Conservation (phyloP, 1,284 basidiomycete genomes). For the Rhodotorula mucilaginosa region DNA sequence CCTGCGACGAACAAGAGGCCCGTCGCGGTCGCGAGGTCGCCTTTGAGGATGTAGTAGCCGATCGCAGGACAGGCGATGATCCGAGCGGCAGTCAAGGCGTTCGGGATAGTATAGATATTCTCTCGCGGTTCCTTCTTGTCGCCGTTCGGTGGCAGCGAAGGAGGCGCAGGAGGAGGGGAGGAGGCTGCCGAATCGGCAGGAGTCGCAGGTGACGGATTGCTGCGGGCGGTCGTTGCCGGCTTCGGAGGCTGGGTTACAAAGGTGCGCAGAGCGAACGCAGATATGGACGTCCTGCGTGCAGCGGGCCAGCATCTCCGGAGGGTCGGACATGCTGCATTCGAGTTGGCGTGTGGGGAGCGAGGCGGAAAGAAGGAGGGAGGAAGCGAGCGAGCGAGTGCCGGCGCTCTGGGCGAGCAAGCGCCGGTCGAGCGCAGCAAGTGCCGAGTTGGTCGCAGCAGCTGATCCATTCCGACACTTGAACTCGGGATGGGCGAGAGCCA, state of each 20-base stretch:
- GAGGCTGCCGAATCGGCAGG: not conserved
- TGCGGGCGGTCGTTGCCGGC: not conserved
- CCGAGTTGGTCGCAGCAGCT: conserved; percentile 2
- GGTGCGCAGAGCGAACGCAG: not conserved
- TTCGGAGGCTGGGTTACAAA: not conserved
- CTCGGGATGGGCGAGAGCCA: too few relatives aligned
- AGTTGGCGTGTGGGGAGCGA: not conserved
- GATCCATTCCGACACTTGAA: not conserved
- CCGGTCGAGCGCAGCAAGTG: not conserved
- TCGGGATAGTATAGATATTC: conserved; percentile 94
- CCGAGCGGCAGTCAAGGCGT: conserved; percentile 80
- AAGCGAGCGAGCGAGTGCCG: not conserved
- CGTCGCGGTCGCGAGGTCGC: conserved; percentile 75
- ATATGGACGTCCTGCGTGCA: not conserved
- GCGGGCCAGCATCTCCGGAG: not conserved
- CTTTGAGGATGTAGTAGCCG: conserved; percentile 85
- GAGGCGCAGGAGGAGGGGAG: not conserved
- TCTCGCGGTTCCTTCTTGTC: conserved; percentile 57
- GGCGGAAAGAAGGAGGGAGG: not conserved
- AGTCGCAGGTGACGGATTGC: not conserved
- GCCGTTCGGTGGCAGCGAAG: not conserved
- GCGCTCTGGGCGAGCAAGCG: not conserved
- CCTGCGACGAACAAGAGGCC: conserved; percentile 82
- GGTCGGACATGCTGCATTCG: not conserved
- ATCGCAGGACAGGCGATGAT: conserved; percentile 85